These are phyloP conservation scores for Datura wrightii DNA, from an alignment of 257 asterid species.

Conservation along the genomic window DNA sequence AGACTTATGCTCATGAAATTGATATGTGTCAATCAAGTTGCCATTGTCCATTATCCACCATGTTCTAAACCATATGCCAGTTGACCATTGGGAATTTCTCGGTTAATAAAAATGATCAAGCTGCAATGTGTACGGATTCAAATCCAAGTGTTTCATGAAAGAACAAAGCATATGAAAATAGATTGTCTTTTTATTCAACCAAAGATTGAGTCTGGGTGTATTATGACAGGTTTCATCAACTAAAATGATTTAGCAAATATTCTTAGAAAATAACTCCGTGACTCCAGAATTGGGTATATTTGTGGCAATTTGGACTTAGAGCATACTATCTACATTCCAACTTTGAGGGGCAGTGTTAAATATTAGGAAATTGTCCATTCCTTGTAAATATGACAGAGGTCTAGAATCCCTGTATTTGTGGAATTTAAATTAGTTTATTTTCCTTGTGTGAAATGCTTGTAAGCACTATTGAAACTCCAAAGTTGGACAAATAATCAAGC, in stretches of 20 bases:
- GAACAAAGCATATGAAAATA: not conserved
- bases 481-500: not conserved
- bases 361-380: not conserved
- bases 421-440: not conserved
- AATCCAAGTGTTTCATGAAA: not conserved
- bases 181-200: not conserved
- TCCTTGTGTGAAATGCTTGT: not conserved
- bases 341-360: not conserved
- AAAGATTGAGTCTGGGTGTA: not conserved
- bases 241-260: conserved; percentile 1
- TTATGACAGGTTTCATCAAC: conserved; percentile 13
- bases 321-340: not conserved
- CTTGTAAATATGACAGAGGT: not conserved
- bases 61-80: not conserved
- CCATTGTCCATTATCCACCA: not conserved
- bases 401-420: not conserved
- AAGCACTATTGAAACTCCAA: not conserved
- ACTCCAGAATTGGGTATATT: not conserved
- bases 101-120: conserved; percentile 1
- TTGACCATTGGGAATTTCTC: not conserved
- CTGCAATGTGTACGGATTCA: not conserved
- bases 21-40: not conserved
- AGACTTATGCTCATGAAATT: not conserved
- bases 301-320: not conserved
- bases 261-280: not conserved